These are phyloP conservation scores for Diospyros lotus DNA, from an alignment of 148 eudicot genomes.

Conservation along the genomic window DNA sequence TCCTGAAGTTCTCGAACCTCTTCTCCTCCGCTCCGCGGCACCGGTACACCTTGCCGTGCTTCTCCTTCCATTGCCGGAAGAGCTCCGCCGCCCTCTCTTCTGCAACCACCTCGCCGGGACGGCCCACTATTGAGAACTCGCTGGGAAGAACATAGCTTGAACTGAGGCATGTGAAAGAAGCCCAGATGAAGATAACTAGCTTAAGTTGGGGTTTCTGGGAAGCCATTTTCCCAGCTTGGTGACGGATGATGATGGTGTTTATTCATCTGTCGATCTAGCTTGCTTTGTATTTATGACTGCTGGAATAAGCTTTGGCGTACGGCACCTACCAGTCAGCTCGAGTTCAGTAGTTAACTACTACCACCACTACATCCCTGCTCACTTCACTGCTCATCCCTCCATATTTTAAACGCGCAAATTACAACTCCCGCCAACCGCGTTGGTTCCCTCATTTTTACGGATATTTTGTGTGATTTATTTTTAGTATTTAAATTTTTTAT, in stretches of 20 bases:
- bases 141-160: slow-evolving; percentile 16
- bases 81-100: slow-evolving; percentile 34
- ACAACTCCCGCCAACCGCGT: no score
- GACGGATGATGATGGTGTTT: slow-evolving; percentile 13
- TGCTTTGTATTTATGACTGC: slow-evolving; percentile 16
- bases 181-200: slow-evolving; percentile 20
- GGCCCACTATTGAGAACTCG: slow-evolving; percentile 38
- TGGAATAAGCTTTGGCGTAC: neutral
- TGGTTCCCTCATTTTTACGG: no score
- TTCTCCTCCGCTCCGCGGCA: slow-evolving; percentile 29
- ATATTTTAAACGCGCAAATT: no score
- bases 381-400: no score
- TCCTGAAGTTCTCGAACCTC: slow-evolving; percentile 42
- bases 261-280: neutral
- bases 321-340: slow-evolving; percentile 28
- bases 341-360: no score
- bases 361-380: no score
- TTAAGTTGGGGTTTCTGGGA: slow-evolving; percentile 15
- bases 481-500: no score
- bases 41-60: slow-evolving; percentile 32
- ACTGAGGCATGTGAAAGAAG: slow-evolving; percentile 23
- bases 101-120: slow-evolving; percentile 22
- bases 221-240: slow-evolving; percentile 19
- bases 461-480: no score
- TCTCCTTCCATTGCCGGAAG: slow-evolving; percentile 51